These are phyloP conservation scores for Ganoderma leucocontextum DNA, from an alignment of 1,284 basidiomycete species.

Conservation along the genomic window DNA sequence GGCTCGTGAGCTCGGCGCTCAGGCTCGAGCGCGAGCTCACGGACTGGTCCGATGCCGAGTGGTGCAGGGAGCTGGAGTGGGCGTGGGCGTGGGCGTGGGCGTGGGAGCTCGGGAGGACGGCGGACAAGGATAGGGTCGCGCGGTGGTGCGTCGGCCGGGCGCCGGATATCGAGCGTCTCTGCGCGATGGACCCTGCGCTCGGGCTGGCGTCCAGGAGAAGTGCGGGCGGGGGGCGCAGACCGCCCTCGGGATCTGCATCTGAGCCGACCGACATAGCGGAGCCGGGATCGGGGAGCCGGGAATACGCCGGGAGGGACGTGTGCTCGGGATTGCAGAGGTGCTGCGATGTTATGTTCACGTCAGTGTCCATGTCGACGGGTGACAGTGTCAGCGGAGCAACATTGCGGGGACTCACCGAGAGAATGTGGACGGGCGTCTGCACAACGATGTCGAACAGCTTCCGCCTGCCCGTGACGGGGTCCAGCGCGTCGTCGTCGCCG, in stretches of 20 bases:
- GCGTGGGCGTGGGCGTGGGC: too few relatives aligned
- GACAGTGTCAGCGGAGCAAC: constrained; percentile 26
- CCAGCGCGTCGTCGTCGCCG: constrained; percentile 72
- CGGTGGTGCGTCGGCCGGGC: neutral
- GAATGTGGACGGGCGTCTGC: constrained; percentile 81
- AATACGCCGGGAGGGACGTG: constrained; percentile 78
- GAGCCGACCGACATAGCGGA: neutral
- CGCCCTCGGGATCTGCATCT: neutral
- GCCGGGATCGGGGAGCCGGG: constrained; percentile 39
- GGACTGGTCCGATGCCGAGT: neutral
- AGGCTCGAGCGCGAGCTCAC: constrained; percentile 5
- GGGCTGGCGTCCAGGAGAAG: neutral
- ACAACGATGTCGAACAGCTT: constrained; percentile 94
- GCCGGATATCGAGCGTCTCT: neutral
- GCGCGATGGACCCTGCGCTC: neutral
- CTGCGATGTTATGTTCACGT: constrained; percentile 44
- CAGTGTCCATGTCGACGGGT: neutral
- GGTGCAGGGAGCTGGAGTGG: neutral
- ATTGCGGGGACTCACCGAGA: constrained; percentile 66
- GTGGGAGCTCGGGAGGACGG: too few relatives aligned
- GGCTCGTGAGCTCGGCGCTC: constrained; percentile 33
- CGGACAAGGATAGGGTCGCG: neutral
- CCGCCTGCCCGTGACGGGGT: constrained; percentile 72
- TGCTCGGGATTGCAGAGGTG: constrained; percentile 84
- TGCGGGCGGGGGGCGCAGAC: constrained; percentile 16